Evolutionary conservation across 192 early-diverging fungal genomes (phyloP), one percentile per base, ranked within the genome.

Genomic region (Polychytrium aggregatum): DNA sequence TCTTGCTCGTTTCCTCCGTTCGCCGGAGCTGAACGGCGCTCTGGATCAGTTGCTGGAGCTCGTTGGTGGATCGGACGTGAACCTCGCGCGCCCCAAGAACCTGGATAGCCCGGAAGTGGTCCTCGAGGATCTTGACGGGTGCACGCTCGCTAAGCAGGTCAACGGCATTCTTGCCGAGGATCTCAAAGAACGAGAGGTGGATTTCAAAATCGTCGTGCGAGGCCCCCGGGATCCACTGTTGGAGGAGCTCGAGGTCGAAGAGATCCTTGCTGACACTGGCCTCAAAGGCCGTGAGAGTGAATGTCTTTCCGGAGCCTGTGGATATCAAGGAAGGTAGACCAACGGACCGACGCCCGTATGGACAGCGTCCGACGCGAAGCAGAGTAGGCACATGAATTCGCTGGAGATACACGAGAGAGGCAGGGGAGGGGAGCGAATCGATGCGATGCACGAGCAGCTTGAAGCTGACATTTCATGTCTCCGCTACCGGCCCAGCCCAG

Each of bases 301-400:
- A 54, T 5, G 73, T 78, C 62, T 78, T 74, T 35, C 72, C 74
- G 36, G n/a, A n/a, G n/a, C n/a, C n/a, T n/a, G n/a, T n/a, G n/a
- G n/a, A n/a, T n/a, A n/a, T n/a, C n/a, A n/a, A n/a, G n/a, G n/a
- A n/a, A n/a, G n/a, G n/a, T n/a, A n/a, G n/a, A n/a, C n/a, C n/a
- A n/a, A n/a, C n/a, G n/a, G n/a, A n/a, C n/a, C n/a, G n/a, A n/a
- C n/a, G n/a, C n/a, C n/a, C n/a, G n/a, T n/a, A n/a, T n/a, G n/a
- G n/a, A n/a, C n/a, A n/a, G n/a, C n/a, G n/a, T n/a, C n/a, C n/a
- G n/a, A n/a, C n/a, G n/a, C n/a, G n/a, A n/a, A n/a, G n/a, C n/a
- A n/a, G n/a, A n/a, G n/a, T n/a, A n/a, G n/a, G n/a, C n/a, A n/a
- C n/a, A n/a, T n/a, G n/a, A n/a, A n/a, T n/a, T n/a, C n/a, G n/a